Conservation (phyloP, 192 early-diverging fungal genomes). For the Coemansia sp. region DNA sequence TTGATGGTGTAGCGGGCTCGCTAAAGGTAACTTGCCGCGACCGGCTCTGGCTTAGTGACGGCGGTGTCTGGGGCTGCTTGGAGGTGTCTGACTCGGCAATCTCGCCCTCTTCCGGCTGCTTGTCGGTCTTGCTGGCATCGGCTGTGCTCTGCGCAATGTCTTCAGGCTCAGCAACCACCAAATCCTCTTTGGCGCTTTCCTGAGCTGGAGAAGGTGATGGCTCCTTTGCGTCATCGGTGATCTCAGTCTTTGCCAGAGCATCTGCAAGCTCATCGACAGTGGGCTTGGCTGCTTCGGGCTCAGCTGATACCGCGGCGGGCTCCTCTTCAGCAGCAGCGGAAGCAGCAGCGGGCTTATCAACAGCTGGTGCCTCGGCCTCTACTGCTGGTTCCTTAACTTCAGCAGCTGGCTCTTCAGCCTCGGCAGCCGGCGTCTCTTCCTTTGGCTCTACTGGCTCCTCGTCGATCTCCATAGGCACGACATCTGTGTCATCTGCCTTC, state of each 20-base stretch:
- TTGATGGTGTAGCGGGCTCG: conserved; percentile 42
- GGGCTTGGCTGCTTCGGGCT: conserved; percentile 9
- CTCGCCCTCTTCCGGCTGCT: conserved; percentile 33
- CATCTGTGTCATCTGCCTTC: conserved; percentile 9
- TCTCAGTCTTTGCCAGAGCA: conserved; percentile 22
- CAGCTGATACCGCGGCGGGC: not conserved
- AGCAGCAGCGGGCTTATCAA: conserved; percentile 6
- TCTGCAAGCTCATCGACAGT: conserved; percentile 20
- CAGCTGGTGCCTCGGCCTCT: conserved; percentile 11
- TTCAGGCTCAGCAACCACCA: conserved; percentile 8
- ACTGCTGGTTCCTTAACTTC: conserved; percentile 6
- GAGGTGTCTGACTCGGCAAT: conserved; percentile 17
- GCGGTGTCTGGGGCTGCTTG: conserved; percentile 13
- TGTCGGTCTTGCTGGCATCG: conserved; percentile 11
- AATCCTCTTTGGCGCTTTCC: conserved; percentile 10
- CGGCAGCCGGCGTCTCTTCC: not conserved
- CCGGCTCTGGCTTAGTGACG: conserved; percentile 35
- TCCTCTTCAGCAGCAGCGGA: conserved; percentile 8
- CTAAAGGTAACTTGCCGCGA: conserved; percentile 46
- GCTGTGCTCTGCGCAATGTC: conserved; percentile 19
- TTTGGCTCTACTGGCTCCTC: conserved; percentile 20
- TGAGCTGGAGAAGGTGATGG: conserved; percentile 10
- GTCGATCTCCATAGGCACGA: conserved; percentile 27
- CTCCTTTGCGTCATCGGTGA: conserved; percentile 6
- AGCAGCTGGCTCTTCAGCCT: conserved; percentile 3